These are phyloP conservation scores for Ceratobasidium sp. DNA, from an alignment of 1,284 basidiomycete species.

Conservation along the genomic window DNA sequence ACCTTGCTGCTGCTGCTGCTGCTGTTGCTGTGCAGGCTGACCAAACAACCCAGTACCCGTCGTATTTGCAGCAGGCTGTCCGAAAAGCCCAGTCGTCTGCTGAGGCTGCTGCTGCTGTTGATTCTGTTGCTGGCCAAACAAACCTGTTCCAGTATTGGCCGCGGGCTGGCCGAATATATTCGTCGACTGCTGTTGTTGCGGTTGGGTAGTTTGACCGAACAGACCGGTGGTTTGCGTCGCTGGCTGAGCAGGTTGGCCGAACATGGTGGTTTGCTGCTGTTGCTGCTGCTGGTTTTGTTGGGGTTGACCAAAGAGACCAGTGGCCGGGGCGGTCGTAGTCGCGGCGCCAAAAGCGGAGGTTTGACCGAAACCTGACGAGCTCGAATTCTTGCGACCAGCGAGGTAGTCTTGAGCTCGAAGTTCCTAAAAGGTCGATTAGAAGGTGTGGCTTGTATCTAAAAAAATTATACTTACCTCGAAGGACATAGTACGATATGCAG, in stretches of 20 bases:
- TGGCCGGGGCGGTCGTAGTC: constrained; percentile 57
- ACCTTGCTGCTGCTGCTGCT: too few species aligned
- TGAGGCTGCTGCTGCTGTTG: constrained; percentile 53
- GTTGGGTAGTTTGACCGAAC: constrained; percentile 46
- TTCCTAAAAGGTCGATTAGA: constrained; percentile 66
- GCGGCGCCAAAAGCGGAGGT: constrained; percentile 49
- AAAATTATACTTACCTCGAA: constrained; percentile 67
- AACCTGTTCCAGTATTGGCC: constrained; percentile 43
- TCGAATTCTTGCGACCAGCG: constrained; percentile 77
- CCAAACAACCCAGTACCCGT: constrained; percentile 49
- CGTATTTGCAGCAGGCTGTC: constrained; percentile 55
- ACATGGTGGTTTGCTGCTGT: constrained; percentile 60
- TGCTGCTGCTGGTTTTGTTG: constrained; percentile 61
- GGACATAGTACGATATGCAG: constrained; percentile 75
- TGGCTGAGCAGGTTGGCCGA: constrained; percentile 58
- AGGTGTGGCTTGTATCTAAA: constrained; percentile 55
- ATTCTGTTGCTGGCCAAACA: constrained; percentile 51
- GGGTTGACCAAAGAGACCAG: constrained; percentile 65
- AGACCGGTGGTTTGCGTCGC: constrained; percentile 44
- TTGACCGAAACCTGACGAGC: constrained; percentile 58
- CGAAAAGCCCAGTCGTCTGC: constrained; percentile 58
- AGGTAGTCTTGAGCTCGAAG: constrained; percentile 79
- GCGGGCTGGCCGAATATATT: constrained; percentile 64
- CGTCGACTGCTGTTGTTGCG: constrained; percentile 50
- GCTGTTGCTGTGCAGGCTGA: constrained; percentile 45